Percentiles rank a stretch among this genome's conserved stretches.
Evolutionary conservation across 2,329 filamentous ascomycete genomes (phyloP).

Genomic region (Colletotrichum godetiae): DNA sequence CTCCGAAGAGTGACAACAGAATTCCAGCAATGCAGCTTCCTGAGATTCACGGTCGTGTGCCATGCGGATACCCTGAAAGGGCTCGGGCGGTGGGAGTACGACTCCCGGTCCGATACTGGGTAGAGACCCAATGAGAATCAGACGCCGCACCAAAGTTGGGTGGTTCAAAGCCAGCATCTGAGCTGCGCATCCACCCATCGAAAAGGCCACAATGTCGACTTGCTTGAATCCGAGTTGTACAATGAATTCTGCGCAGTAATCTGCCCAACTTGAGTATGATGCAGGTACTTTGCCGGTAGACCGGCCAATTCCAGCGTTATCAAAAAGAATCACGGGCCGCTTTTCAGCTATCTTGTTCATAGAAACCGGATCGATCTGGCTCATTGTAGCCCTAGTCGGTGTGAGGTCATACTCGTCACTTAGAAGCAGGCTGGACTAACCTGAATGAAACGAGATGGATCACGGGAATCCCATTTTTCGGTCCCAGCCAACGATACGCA

Average conservation of each 20-base stretch:
- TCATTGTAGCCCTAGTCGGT: not conserved
- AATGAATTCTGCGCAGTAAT: not conserved
- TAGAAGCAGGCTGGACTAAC: not conserved
- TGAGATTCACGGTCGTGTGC: not conserved
- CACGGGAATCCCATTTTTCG: not conserved
- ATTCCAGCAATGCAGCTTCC: not conserved
- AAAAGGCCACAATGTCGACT: not conserved
- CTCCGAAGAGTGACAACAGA: not conserved
- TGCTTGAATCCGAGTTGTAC: not conserved
- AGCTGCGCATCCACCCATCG: not conserved
- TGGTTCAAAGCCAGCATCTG: not conserved
- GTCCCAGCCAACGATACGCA: not conserved
- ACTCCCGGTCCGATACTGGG: not conserved
- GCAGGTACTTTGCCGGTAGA: not conserved
- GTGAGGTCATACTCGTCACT: not conserved
- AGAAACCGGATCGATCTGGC: not conserved
- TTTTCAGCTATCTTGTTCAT: not conserved
- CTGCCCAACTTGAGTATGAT: not conserved
- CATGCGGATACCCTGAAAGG: not conserved
- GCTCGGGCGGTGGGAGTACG: not conserved
- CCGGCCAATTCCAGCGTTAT: not conserved
- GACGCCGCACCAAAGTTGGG: not conserved
- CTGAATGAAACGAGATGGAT: not conserved
- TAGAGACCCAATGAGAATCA: not conserved
- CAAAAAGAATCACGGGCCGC: not conserved